Evolutionary conservation across 768 basidiomycete genomes (phyloP).

Genomic region (Boletus insuetus): DNA sequence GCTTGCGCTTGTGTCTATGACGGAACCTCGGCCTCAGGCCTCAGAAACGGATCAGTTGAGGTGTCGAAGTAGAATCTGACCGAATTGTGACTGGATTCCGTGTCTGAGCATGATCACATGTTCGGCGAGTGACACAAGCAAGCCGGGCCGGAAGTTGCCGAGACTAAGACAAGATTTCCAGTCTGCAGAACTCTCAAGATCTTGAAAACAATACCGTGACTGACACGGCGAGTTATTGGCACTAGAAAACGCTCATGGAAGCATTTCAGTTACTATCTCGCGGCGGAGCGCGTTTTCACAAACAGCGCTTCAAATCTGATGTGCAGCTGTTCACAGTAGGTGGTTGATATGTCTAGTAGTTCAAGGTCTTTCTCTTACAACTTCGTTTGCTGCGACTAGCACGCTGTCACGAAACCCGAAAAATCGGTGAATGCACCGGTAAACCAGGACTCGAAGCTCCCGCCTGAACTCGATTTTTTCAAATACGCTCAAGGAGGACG

Average conservation of each 20-base stretch:
- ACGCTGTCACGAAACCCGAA: slow-evolving; percentile 20
- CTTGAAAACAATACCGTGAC: too few relatives aligned
- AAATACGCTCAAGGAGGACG: slow-evolving; percentile 66
- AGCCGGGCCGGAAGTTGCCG: slow-evolving; percentile 15
- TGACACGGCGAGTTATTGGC: background rate
- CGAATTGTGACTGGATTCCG: too few relatives aligned
- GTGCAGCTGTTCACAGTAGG: slow-evolving; percentile 67
- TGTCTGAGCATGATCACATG: too few relatives aligned
- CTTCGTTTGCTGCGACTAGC: slow-evolving; percentile 18
- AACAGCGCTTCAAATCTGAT: slow-evolving; percentile 66
- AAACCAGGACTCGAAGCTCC: slow-evolving; percentile 52
- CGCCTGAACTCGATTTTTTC: slow-evolving; percentile 87
- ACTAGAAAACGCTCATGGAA: slow-evolving; percentile 50
- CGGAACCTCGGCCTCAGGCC: too few relatives aligned
- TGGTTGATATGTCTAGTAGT: background rate
- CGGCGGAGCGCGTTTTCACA: slow-evolving; percentile 82
- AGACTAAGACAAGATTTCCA: background rate
- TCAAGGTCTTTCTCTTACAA: background rate
- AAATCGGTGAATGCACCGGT: slow-evolving; percentile 21
- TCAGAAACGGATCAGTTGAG: too few relatives aligned
- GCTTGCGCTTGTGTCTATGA: too few relatives aligned
- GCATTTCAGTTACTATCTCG: slow-evolving; percentile 88
- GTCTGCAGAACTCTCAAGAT: too few relatives aligned
- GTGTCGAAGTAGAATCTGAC: background rate
- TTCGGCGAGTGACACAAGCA: too few relatives aligned